These are phyloP conservation scores for Dissophora globulifera DNA, from an alignment of 192 early-diverging fungal species.

Conservation along the genomic window DNA sequence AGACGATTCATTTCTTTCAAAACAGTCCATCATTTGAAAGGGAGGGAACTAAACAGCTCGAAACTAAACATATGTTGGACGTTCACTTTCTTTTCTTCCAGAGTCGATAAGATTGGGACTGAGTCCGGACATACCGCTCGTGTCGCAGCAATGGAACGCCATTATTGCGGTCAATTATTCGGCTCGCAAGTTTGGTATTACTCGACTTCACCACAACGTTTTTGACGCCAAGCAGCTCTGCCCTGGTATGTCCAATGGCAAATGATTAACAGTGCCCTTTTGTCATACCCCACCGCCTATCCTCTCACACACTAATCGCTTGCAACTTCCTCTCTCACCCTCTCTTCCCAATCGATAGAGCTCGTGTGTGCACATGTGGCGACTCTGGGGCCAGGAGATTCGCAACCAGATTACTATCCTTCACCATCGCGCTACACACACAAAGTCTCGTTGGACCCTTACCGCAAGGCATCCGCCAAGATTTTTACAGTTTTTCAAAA, in stretches of 20 bases:
- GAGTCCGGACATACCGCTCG: conserved; percentile 72
- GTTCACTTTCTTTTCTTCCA: conserved; percentile 20
- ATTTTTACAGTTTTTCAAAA: conserved; percentile 79
- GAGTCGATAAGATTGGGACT: conserved; percentile 79
- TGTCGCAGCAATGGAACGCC: conserved; percentile 92
- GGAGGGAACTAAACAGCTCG: too few species aligned
- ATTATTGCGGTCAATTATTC: conserved; percentile 91
- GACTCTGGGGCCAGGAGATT: conserved; percentile 77
- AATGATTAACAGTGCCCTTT: too few species aligned
- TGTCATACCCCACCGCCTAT: too few species aligned
- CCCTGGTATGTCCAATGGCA: conserved; percentile 55
- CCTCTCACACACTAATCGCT: background rate
- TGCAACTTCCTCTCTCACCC: background rate
- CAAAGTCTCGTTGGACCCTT: conserved; percentile 89
- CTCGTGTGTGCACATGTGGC: conserved; percentile 84
- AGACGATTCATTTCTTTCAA: background rate
- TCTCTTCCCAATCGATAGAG: conserved; percentile 51
- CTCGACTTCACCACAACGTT: conserved; percentile 62
- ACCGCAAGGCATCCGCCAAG: conserved; percentile 74
- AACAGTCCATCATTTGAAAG: too few species aligned
- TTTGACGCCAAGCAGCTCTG: conserved; percentile 63
- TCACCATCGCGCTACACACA: conserved; percentile 77
- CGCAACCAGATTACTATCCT: conserved; percentile 73
- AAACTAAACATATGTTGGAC: too few species aligned
- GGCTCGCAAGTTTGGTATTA: conserved; percentile 82